Evolutionary conservation across 768 basidiomycete species (phyloP).

Genomic region (Lactifluus piperatus): DNA sequence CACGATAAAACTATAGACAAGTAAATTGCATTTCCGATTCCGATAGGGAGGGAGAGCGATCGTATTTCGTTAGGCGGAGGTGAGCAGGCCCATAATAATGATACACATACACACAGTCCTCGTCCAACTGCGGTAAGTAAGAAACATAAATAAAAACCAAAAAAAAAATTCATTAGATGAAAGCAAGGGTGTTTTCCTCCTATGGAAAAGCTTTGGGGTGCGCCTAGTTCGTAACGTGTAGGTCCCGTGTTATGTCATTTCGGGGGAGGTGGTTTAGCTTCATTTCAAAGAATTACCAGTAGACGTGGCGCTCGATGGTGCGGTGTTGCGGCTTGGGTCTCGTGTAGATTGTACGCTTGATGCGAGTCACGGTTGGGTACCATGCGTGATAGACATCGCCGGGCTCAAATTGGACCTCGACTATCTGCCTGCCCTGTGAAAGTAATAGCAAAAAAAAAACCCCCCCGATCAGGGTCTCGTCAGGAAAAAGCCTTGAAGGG

Average conservation of each 20-base stretch:
- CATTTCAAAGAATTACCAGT: constrained; percentile 40
- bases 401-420: constrained; percentile 74
- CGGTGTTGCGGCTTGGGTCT: constrained; percentile 39
- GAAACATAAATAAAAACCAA: neutral
- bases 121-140: constrained; percentile 9
- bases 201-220: too few species aligned
- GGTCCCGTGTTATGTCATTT: neutral
- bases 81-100: constrained; percentile 15
- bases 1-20: too few species aligned
- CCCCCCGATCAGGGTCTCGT: neutral
- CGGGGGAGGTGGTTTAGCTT: neutral
- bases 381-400: constrained; percentile 61
- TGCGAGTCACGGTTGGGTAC: constrained; percentile 74
- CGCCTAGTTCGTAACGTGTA: neutral
- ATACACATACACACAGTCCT: constrained; percentile 20
- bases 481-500: neutral
- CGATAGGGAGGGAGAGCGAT: neutral
- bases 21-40: neutral
- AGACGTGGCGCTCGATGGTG: constrained; percentile 66
- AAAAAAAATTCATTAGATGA: constrained; percentile 10
- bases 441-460: neutral
- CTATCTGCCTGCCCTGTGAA: constrained; percentile 65
- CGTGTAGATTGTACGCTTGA: constrained; percentile 58
- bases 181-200: neutral
- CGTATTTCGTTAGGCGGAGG: constrained; percentile 10